These are phyloP conservation scores for Suillus variegatus DNA, from an alignment of 768 basidiomycete genomes.

Conservation along the genomic window DNA sequence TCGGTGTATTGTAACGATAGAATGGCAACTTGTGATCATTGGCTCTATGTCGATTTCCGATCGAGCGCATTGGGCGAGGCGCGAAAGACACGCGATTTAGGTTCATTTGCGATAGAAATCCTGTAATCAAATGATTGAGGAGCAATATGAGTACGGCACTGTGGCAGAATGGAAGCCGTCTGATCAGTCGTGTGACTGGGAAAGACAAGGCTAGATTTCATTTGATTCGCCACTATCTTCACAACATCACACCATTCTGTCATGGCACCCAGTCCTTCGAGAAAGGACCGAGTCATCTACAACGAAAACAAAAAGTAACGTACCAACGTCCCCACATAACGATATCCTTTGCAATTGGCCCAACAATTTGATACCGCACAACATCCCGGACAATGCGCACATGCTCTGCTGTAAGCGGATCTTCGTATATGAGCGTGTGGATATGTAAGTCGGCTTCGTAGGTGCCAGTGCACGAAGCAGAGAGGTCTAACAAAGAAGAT, in stretches of 20 bases:
- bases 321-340: constrained; percentile 92
- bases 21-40: background rate
- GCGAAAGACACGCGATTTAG: background rate
- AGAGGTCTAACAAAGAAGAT: constrained; percentile 51
- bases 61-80: background rate
- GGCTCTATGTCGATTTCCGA: background rate
- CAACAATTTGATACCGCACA: constrained; percentile 77
- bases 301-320: constrained; percentile 23
- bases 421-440: constrained; percentile 98
- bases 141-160: background rate
- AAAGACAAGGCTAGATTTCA: constrained; percentile 25
- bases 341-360: constrained; percentile 84
- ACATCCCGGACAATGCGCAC: constrained; percentile 72
- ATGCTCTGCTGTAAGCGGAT: constrained; percentile 88
- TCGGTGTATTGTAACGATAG: background rate
- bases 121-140: background rate
- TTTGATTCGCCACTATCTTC: constrained; percentile 61
- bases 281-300: background rate
- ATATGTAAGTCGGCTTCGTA: constrained; percentile 83
- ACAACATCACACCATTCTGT: constrained; percentile 94
- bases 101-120: background rate
- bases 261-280: constrained; percentile 59
- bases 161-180: background rate
- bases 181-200: background rate
- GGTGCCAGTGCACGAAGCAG: constrained; percentile 84